These are phyloP conservation scores for Pistacia vera DNA, from an alignment of 345 rosid genomes.

Conservation along the genomic window DNA sequence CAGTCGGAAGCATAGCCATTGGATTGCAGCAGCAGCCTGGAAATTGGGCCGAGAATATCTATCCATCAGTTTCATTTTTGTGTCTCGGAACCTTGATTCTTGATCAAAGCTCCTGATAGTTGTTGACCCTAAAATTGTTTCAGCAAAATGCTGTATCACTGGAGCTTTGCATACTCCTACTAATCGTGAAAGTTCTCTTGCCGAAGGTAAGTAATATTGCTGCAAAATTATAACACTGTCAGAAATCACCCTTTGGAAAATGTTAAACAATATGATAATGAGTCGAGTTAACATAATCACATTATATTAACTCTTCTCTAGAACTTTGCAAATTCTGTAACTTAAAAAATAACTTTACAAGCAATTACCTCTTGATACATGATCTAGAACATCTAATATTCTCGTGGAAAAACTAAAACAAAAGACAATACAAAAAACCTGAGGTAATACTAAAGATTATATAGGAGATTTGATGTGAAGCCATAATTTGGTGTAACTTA, in stretches of 20 bases:
- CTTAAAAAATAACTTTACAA: background rate
- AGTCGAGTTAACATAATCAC: background rate
- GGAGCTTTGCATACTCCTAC: slow-evolving; percentile 78
- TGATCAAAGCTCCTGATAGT: slow-evolving; percentile 86
- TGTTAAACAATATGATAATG: background rate
- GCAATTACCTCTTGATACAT: background rate
- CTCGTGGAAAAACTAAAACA: too few relatives aligned
- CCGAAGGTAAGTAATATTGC: slow-evolving; percentile 71
- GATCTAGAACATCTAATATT: background rate
- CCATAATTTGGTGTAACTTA: background rate
- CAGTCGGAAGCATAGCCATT: slow-evolving; percentile 76
- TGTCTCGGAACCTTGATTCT: slow-evolving; percentile 57
- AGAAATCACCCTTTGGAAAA: background rate
- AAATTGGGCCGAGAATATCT: slow-evolving; percentile 57
- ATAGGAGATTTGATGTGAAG: background rate
- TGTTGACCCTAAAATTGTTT: too few relatives aligned
- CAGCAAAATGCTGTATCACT: too few relatives aligned
- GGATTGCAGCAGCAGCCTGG: slow-evolving; percentile 54
- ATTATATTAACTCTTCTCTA: background rate
- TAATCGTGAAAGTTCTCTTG: slow-evolving; percentile 72
- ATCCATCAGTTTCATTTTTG: slow-evolving; percentile 56
- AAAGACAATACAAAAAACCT: background rate
- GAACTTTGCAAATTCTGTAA: background rate
- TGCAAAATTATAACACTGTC: slow-evolving; percentile 26
- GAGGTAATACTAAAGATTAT: background rate